A percentile compares a stretch with the other conserved stretches of the same genome.
Conservation (phyloP, 805 yeast species). For the Candida silvicultrix region DNA sequence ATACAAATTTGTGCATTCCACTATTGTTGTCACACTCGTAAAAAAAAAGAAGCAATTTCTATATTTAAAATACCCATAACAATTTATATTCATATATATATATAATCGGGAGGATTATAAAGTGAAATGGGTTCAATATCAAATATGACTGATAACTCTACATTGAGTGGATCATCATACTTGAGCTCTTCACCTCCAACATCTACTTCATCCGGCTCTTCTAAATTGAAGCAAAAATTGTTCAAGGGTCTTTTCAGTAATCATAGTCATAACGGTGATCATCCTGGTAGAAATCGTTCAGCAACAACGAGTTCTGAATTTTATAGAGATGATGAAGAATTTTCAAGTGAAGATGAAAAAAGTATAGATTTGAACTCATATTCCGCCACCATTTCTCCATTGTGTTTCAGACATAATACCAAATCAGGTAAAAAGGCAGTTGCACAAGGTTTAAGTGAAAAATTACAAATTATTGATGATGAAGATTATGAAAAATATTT, state of each 20-base stretch:
- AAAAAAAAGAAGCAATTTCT: no score
- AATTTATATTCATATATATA: no score
- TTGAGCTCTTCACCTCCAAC: background rate
- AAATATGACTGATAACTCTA: background rate
- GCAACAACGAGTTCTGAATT: background rate
- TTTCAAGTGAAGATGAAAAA: conserved; percentile 2
- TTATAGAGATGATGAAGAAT: background rate
- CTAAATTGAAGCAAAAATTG: background rate
- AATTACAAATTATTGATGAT: conserved; percentile 18
- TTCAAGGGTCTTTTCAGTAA: background rate
- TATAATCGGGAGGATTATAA: no score
- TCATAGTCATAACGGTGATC: background rate
- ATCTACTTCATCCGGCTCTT: background rate
- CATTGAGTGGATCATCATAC: background rate
- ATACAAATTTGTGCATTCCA: no score
- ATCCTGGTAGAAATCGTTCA: background rate
- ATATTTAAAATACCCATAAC: background rate
- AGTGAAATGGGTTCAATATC: no score
- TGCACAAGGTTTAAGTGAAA: background rate
- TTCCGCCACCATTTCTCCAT: conserved; percentile 11
- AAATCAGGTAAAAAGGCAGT: background rate
- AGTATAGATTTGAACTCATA: conserved; percentile 8
- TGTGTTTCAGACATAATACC: conserved; percentile 8
- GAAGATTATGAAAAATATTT: conserved; percentile 36
- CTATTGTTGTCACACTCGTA: no score